Conservation (phyloP, 2,329 filamentous ascomycete species). For the Fusarium mangiferae region DNA sequence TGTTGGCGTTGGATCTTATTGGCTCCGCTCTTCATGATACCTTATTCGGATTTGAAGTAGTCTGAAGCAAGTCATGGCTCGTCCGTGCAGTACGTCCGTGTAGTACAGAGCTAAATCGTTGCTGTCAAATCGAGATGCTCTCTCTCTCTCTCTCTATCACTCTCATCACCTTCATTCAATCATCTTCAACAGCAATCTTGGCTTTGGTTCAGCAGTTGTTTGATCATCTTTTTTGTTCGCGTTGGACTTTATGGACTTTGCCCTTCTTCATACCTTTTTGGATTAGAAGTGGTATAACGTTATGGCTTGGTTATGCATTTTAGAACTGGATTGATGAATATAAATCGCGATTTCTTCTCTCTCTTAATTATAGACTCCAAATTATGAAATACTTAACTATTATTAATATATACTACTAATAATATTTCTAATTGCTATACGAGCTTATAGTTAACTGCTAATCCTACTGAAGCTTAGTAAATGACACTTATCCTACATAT, state of each 20-base stretch:
- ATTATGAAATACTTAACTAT: accelerated
- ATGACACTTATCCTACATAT: background rate
- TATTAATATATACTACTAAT: too few species aligned
- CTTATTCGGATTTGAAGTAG: too few species aligned
- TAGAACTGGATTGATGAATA: too few species aligned
- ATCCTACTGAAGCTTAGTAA: background rate
- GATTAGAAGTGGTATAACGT: background rate
- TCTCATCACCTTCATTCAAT: too few species aligned
- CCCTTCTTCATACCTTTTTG: background rate
- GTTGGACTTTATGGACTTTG: background rate
- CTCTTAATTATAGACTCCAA: background rate
- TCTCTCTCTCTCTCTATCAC: too few species aligned
- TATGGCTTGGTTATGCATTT: background rate
- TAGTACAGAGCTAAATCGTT: too few species aligned
- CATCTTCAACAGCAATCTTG: background rate
- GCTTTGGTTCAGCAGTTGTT: background rate
- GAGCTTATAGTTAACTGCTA: background rate
- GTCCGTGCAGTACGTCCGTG: too few species aligned
- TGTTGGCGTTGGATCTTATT: too few species aligned
- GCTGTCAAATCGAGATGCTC: too few species aligned
- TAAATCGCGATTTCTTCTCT: too few species aligned
- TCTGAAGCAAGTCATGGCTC: too few species aligned
- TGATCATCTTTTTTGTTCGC: background rate
- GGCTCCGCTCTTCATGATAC: too few species aligned
- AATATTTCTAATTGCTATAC: background rate